These are phyloP conservation scores for Zalaria sp. DNA, from an alignment of 2,329 filamentous ascomycete species.

Conservation along the genomic window DNA sequence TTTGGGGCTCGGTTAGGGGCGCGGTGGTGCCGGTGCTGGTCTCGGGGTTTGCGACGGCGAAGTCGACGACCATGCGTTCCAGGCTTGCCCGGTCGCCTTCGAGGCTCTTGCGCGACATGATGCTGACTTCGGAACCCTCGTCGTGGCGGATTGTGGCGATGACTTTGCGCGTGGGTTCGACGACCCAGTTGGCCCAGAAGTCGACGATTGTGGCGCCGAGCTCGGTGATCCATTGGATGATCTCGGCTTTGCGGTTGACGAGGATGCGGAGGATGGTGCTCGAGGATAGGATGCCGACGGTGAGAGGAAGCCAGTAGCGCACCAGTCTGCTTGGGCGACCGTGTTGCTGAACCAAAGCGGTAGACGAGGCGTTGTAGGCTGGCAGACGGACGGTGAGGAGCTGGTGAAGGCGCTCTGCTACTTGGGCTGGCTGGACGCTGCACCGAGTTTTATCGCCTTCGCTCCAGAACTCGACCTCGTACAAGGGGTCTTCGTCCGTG, in stretches of 20 bases:
- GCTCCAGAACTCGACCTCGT: slow-evolving; percentile 24
- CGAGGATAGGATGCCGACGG: slow-evolving; percentile 61
- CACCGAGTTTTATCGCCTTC: slow-evolving; percentile 9
- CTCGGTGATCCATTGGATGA: slow-evolving; percentile 66
- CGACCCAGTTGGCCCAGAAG: slow-evolving; percentile 94
- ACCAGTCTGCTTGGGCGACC: slow-evolving; percentile 63
- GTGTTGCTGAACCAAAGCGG: slow-evolving; percentile 43
- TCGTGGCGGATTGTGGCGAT: slow-evolving; percentile 90
- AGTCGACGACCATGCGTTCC: slow-evolving; percentile 96
- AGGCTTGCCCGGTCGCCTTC: slow-evolving; percentile 81
- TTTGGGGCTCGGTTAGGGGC: slow-evolving; percentile 49
- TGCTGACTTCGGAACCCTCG: slow-evolving; percentile 80
- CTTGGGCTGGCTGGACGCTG: slow-evolving; percentile 32
- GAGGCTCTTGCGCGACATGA: slow-evolving; percentile 89
- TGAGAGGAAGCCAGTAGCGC: slow-evolving; percentile 78
- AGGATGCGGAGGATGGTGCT: slow-evolving; percentile 74
- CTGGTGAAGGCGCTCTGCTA: slow-evolving; percentile 52
- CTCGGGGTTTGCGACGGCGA: slow-evolving; percentile 69
- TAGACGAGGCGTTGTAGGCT: slow-evolving; percentile 46
- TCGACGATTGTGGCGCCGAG: slow-evolving; percentile 67
- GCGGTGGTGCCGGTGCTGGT: slow-evolving; percentile 31
- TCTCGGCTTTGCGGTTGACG: slow-evolving; percentile 59
- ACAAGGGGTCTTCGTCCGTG: slow-evolving; percentile 37
- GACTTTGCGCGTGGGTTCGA: slow-evolving; percentile 71
- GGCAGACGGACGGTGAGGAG: slow-evolving; percentile 59